Evolutionary conservation across 257 asterid genomes (phyloP), one percentile per base, ranked within the genome.

Genomic region (Dorcoceras hygrometricum): DNA sequence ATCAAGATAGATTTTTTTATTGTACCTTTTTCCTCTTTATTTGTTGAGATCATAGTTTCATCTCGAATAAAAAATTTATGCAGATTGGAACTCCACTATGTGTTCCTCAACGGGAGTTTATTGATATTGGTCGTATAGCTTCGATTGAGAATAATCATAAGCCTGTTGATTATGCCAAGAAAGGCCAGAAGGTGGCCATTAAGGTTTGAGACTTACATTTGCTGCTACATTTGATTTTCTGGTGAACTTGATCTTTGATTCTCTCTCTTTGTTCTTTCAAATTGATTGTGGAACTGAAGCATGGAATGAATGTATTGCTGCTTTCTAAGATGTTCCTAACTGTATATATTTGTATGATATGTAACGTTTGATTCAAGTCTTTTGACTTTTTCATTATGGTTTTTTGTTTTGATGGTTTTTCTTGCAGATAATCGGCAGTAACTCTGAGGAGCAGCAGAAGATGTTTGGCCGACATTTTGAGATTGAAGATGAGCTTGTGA

Each of bases 381-480:
- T 10, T 43, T 31, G 22, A 18, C 26, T 55, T 7, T 65, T 6
- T 36, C 46, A 36, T 59, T 29, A 5, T 68, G 29, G 29, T 59
- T 22, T 26, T 46, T 28, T 54, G 53, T 16, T 62, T 55, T 11
- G 34, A 54, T 57, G 22, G 4, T 72, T 34, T 62, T 19, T 67
- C 55, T 67, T 23, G 27, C 86, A 94, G 99, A 90, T 94, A 34
- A 86, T 86, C 63, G 86, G 99, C 74, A 80, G 82, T 72, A 90
- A 87, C 71, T 57, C 98, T 0, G 98, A 87, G 32, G 99, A 91
- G 82, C 97, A 90, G 67, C 98, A 90, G 71, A 90, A 88, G 82
- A 90, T 90, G 95, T 81, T 82, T 71, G 99, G 99, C 71, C 80
- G 99, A 74, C 99, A 90, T 81, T 94, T 94, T 76, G 96, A 87